A percentile compares a stretch with the other conserved stretches of the same genome.
These are phyloP conservation scores for Myxozyma lipomycoides DNA, from an alignment of 805 yeast genomes.

Conservation along the genomic window DNA sequence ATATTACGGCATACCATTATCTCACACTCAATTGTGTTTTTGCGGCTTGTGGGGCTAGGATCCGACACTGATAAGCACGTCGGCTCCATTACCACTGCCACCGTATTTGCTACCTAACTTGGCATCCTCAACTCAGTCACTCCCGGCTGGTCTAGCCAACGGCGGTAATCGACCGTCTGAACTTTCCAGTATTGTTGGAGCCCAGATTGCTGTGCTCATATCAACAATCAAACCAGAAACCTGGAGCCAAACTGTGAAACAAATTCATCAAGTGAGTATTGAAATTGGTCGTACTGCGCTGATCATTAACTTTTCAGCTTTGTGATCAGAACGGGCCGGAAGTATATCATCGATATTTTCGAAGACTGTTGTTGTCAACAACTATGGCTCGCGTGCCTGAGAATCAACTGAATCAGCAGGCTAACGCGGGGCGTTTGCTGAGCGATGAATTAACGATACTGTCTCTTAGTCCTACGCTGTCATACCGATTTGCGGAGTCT, in stretches of 20 bases:
- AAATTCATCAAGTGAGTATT: conserved; percentile 43
- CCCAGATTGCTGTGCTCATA: conserved; percentile 53
- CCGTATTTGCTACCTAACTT: not conserved
- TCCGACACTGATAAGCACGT: not conserved
- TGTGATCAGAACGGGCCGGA: conserved; percentile 39
- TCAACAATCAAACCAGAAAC: conserved; percentile 44
- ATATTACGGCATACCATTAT: too few species aligned
- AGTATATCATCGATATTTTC: conserved; percentile 37
- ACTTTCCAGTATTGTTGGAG: conserved; percentile 40
- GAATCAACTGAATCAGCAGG: conserved; percentile 19
- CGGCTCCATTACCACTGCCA: not conserved
- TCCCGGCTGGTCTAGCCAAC: conserved; percentile 14
- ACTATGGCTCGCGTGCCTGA: conserved; percentile 29
- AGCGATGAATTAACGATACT: conserved; percentile 17
- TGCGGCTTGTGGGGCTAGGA: not conserved
- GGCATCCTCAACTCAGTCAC: conserved; percentile 7
- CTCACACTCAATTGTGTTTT: not conserved
- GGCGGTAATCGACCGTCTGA: conserved; percentile 24
- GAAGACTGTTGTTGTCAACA: conserved; percentile 32
- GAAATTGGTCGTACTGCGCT: not conserved
- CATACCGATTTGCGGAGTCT: conserved; percentile 19
- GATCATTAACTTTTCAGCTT: conserved; percentile 32
- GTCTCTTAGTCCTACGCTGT: conserved; percentile 15
- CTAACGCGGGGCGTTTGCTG: conserved; percentile 29
- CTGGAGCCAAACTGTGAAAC: conserved; percentile 41